These are phyloP conservation scores for Globisporangium irregulare DNA, from an alignment of 352 stramenopile genomes.

Conservation along the genomic window DNA sequence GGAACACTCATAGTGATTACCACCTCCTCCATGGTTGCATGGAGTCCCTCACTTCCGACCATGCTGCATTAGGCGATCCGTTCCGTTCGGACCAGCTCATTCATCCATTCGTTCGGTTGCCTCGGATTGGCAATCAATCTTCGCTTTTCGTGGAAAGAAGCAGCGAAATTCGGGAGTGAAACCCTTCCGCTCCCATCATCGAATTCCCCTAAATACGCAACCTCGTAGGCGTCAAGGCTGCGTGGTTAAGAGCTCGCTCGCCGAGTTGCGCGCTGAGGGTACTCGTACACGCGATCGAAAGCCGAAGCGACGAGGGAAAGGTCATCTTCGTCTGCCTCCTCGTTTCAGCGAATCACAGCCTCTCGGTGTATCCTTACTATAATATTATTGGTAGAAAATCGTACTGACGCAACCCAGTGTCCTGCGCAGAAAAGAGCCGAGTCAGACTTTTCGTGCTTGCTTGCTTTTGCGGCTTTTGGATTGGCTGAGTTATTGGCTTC, in stretches of 20 bases:
- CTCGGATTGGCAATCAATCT: not conserved
- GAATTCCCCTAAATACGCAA: not conserved
- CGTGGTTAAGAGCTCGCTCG: not conserved
- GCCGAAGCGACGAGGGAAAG: not conserved
- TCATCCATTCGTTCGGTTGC: not conserved
- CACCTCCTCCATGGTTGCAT: not conserved
- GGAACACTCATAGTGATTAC: no score
- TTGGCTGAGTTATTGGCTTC: not conserved
- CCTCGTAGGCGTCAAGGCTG: not conserved
- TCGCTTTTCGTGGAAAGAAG: constrained; percentile 1
- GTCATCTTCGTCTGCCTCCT: not conserved
- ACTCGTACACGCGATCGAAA: not conserved
- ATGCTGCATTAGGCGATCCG: not conserved
- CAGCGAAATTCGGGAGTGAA: not conserved
- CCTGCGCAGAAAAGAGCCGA: not conserved
- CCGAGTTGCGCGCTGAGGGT: not conserved
- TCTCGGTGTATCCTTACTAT: no score
- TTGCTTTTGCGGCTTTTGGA: not conserved
- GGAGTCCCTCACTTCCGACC: not conserved
- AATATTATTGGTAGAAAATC: not conserved
- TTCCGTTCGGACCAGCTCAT: not conserved
- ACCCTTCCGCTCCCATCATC: not conserved
- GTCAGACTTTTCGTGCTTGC: constrained; percentile 2
- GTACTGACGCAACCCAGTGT: not conserved
- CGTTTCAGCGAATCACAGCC: not conserved